phyloP scores from a whole-genome alignment of 257 asterid genomes.

The Handroanthus guayacan region DNA sequence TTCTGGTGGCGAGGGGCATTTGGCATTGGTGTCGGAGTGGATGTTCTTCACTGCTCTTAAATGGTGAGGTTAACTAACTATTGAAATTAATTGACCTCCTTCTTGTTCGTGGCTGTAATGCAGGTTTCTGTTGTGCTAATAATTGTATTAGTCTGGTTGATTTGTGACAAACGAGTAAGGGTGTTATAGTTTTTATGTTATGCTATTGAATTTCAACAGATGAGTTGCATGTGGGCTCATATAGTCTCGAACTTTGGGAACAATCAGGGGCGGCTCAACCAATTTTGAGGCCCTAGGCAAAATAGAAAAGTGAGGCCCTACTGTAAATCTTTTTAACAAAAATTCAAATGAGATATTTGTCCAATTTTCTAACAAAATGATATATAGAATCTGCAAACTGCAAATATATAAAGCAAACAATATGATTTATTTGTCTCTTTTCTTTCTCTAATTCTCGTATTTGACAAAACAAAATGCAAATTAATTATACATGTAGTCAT shows the following conservation, averaged over 20 bases:
- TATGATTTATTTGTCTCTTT: too few relatives aligned
- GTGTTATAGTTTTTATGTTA: not conserved
- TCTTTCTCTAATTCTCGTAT: too few relatives aligned
- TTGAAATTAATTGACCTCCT: conserved; percentile 1
- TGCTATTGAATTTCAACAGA: conserved; percentile 3
- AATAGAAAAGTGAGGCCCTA: too few relatives aligned
- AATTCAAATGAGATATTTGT: too few relatives aligned
- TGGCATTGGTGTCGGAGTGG: conserved; percentile 79
- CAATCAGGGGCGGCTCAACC: too few relatives aligned
- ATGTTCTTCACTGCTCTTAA: conserved; percentile 74
- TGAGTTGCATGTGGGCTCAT: not conserved
- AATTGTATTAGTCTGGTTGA: not conserved
- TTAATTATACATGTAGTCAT: too few relatives aligned
- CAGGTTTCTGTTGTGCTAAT: conserved; percentile 20
- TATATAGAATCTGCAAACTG: too few relatives aligned
- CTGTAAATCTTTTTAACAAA: too few relatives aligned
- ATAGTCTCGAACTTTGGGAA: not conserved
- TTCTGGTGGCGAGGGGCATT: conserved; percentile 43
- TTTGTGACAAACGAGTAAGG: not conserved
- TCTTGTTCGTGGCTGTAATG: not conserved
- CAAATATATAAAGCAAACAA: too few relatives aligned
- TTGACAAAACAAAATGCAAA: too few relatives aligned
- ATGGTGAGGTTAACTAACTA: conserved; percentile 49
- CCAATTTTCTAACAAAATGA: too few relatives aligned
- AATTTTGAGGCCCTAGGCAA: too few relatives aligned